Conservation (phyloP, 176 grass and related monocot species). For the Phragmites australis region DNA sequence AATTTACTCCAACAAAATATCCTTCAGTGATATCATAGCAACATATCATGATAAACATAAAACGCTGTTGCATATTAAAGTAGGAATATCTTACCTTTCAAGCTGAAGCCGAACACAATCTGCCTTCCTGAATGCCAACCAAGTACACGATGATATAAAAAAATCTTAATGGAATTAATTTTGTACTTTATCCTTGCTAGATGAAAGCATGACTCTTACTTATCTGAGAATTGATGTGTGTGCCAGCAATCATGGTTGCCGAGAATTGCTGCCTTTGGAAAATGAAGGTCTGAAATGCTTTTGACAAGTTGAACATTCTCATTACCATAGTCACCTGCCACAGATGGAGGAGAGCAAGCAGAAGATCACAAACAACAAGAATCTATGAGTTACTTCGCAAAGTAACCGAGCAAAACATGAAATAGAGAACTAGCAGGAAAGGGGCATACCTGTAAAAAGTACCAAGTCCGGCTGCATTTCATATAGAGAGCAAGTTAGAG, state of each 20-base stretch:
- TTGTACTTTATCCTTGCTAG: constrained; percentile 14
- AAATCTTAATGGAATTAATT: constrained; percentile 25
- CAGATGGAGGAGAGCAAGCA: background rate
- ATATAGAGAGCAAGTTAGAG: constrained; percentile 45
- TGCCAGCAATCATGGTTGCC: constrained; percentile 95
- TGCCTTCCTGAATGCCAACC: constrained; percentile 61
- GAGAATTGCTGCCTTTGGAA: constrained; percentile 90
- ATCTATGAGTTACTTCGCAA: background rate
- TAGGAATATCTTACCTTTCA: constrained; percentile 54
- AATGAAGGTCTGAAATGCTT: constrained; percentile 83
- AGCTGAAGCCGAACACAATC: constrained; percentile 77
- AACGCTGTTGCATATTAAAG: constrained; percentile 9
- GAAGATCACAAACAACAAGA: constrained; percentile 12
- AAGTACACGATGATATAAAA: constrained; percentile 45
- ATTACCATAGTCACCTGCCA: constrained; percentile 89
- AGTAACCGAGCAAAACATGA: background rate
- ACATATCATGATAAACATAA: background rate
- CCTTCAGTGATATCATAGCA: background rate
- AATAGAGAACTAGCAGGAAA: background rate
- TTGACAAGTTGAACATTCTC: constrained; percentile 93
- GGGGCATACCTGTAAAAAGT: constrained; percentile 75
- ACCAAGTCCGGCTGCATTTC: constrained; percentile 89
- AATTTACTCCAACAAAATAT: constrained; percentile 19
- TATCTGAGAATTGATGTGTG: constrained; percentile 80
- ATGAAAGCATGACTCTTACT: constrained; percentile 54